Evolutionary conservation across 345 rosid genomes (phyloP).

Genomic region (Linum lewisii): DNA sequence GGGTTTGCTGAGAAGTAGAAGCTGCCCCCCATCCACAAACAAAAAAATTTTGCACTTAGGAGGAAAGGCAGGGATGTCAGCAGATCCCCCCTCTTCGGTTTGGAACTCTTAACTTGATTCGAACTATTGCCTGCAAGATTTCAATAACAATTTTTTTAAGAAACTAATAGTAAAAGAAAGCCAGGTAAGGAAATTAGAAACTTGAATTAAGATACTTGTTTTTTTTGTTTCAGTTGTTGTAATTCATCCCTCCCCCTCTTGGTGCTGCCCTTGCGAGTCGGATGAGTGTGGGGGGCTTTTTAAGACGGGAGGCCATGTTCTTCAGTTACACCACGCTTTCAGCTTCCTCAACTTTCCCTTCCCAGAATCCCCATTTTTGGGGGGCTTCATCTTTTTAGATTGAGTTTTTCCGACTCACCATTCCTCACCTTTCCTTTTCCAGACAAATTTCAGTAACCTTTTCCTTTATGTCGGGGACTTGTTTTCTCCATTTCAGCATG

Average conservation of each 20-base stretch:
- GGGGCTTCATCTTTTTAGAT: not conserved
- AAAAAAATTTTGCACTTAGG: no score
- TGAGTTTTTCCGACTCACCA: slow-evolving; percentile 11
- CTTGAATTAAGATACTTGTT: not conserved
- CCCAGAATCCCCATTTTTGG: not conserved
- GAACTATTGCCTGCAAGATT: slow-evolving; percentile 10
- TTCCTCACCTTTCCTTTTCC: slow-evolving; percentile 27
- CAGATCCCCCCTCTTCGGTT: no score
- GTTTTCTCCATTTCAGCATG: slow-evolving; percentile 30
- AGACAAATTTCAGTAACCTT: slow-evolving; percentile 14
- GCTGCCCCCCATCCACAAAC: no score
- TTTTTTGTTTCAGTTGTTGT: not conserved
- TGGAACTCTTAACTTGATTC: no score
- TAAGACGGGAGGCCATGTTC: slow-evolving; percentile 45
- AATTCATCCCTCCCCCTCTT: slow-evolving; percentile 32
- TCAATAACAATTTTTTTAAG: no score
- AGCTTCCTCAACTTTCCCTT: not conserved
- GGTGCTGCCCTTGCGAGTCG: slow-evolving; percentile 38
- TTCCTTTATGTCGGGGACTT: slow-evolving; percentile 19
- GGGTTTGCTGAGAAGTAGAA: no score
- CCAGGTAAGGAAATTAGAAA: not conserved
- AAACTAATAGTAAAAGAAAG: not conserved
- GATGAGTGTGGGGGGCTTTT: slow-evolving; percentile 25
- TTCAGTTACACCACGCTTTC: slow-evolving; percentile 45
- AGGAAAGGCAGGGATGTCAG: no score